phyloP scores from a whole-genome alignment of 371 early-diverging fungal species.

The Circinella umbellata region DNA sequence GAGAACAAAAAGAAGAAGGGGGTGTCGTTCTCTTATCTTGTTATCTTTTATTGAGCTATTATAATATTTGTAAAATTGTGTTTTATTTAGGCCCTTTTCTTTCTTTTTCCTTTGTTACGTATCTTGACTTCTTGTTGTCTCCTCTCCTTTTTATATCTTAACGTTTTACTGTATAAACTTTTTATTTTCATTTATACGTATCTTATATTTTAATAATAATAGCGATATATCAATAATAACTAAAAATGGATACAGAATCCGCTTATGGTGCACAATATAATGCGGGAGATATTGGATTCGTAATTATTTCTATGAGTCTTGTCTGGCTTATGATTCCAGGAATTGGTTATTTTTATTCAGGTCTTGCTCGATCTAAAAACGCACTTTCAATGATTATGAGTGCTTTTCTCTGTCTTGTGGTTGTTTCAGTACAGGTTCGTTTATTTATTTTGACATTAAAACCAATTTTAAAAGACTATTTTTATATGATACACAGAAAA shows the following conservation, averaged over 20 bases:
- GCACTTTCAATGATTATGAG: conserved; percentile 78
- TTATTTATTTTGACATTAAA: too few species aligned
- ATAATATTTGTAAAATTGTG: too few species aligned
- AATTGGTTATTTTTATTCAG: conserved; percentile 91
- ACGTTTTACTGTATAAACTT: too few species aligned
- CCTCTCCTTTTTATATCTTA: neutral
- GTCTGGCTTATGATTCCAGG: conserved; percentile 90
- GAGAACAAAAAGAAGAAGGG: too few species aligned
- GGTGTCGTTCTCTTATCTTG: neutral
- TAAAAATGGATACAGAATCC: neutral
- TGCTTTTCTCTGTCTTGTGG: conserved; percentile 65
- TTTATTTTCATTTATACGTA: neutral
- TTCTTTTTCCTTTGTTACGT: conserved; percentile 4
- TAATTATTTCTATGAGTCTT: conserved; percentile 69
- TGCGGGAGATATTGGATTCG: conserved; percentile 75
- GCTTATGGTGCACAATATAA: conserved; percentile 18
- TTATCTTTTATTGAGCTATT: conserved; percentile 1
- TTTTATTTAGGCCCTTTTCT: neutral
- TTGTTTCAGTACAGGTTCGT: conserved; percentile 61
- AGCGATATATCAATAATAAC: neutral
- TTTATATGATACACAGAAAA: too few species aligned
- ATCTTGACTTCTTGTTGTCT: neutral
- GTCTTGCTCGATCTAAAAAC: conserved; percentile 87
- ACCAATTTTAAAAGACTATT: too few species aligned
- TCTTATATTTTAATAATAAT: conserved; percentile 8